Conservation (phyloP, 805 yeast genomes). For the Nakazawaea ambrosiae region DNA sequence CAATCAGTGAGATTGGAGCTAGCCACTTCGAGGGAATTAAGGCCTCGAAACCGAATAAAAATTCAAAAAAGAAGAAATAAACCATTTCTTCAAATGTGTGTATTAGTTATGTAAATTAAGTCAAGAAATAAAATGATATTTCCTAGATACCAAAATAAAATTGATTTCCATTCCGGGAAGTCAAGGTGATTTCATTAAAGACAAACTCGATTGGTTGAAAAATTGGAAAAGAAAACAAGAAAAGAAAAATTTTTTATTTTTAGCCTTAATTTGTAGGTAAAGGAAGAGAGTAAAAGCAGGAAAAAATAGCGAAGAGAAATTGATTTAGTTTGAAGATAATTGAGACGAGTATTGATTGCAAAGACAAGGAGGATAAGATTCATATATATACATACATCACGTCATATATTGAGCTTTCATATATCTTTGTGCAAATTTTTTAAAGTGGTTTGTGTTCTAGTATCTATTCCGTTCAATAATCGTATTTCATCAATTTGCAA, state of each 20-base stretch:
- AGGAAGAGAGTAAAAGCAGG: too few species aligned
- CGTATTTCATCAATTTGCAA: too few species aligned
- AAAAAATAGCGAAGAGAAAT: neutral
- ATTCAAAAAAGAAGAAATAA: too few species aligned
- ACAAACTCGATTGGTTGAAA: constrained; percentile 8
- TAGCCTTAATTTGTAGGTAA: too few species aligned
- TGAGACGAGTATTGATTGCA: neutral
- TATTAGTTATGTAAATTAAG: too few species aligned
- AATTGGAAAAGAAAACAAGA: neutral
- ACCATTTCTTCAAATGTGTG: too few species aligned
- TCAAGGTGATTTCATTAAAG: constrained; percentile 4
- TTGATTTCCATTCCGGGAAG: constrained; percentile 3
- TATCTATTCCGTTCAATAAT: too few species aligned
- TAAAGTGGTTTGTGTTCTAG: too few species aligned
- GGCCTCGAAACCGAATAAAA: constrained; percentile 12
- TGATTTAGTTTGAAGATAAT: neutral
- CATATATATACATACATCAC: too few species aligned
- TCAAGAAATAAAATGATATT: constrained; percentile 6
- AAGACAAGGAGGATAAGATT: too few species aligned
- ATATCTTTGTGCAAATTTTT: too few species aligned
- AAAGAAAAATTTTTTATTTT: neutral
- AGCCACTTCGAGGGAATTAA: constrained; percentile 48
- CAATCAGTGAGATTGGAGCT: constrained; percentile 43
- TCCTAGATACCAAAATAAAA: neutral
- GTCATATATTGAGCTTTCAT: too few species aligned